Evolutionary conservation across 371 early-diverging fungal species (phyloP), one percentile per base, ranked within the genome.

Genomic region (Cladochytrium tenue): DNA sequence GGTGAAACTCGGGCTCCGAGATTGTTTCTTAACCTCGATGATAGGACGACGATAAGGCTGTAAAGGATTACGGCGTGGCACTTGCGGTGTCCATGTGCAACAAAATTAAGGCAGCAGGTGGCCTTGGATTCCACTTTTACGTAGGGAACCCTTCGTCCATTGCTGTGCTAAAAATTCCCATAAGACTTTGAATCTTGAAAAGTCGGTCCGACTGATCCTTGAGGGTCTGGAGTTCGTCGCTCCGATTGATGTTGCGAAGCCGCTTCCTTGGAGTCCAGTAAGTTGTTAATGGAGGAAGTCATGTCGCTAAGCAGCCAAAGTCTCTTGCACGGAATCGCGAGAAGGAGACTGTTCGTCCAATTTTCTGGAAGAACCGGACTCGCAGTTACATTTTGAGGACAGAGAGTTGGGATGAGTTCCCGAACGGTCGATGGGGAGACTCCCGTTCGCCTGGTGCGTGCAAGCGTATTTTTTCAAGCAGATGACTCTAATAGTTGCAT

Each of bases 371-470:
- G 79, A 95, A 98, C 80, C 89, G 95, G 50, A 85, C 92, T 15
- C 88, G 91, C 71, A 92, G 91, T 73, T 96, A 98, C 80, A 90
- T 96, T 67, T 78, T 88, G 62, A 91, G 97, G 63, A 98, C 98
- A 1, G 95, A 94, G 68, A 79, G 88, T 26, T 97, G 98, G 98
- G 98, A 98, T 79, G 98, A 96, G 68, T 98, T 93, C 74, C 97
- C 97, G 23, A 98, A 98, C 74, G 98, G 98, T 35, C 90, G 98
- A 55, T 98, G 98, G 98, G 97, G 97, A 43, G 96, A 96, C 72
- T 88, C 95, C 23, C 85, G 96, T 20, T 96, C 96, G 5, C 81
- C 80, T 27, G 93, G 55, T 55, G 7, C 20, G 20, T 55, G 7
- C 30, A 13, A 7, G 7, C 10, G 26, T 28, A 26, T 25, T 25